These are phyloP conservation scores for Murraya paniculata DNA, from an alignment of 345 rosid species.

Conservation along the genomic window DNA sequence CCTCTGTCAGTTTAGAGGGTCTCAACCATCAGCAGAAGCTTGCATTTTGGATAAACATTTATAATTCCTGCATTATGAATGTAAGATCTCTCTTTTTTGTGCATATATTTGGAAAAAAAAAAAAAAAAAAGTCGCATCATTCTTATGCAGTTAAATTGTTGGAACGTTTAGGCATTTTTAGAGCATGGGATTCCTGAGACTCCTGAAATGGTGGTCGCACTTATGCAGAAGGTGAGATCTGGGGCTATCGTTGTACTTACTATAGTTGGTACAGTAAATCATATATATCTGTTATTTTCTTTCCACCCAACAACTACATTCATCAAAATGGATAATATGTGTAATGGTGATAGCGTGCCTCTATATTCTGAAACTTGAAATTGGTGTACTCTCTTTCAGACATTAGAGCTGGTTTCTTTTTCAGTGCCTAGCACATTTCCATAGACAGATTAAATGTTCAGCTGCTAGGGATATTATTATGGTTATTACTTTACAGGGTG, in stretches of 20 bases:
- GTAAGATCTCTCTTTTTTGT: conserved; percentile 37
- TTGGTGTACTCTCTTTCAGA: not conserved
- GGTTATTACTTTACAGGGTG: not conserved
- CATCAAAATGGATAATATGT: not conserved
- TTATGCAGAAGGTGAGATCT: conserved; percentile 77
- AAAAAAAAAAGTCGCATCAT: not conserved
- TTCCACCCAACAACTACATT: not conserved
- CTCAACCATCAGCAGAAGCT: conserved; percentile 91
- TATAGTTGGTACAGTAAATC: not conserved
- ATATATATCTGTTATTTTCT: not conserved
- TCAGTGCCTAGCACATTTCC: not conserved
- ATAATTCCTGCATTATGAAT: conserved; percentile 83
- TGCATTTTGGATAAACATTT: conserved; percentile 94
- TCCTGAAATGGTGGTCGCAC: conserved; percentile 76
- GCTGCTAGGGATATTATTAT: not conserved
- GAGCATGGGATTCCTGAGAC: conserved; percentile 75
- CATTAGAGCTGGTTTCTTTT: not conserved
- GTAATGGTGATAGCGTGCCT: not conserved
- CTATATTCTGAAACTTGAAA: not conserved
- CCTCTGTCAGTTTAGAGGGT: conserved; percentile 56
- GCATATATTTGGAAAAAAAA: not conserved
- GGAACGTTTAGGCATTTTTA: conserved; percentile 56
- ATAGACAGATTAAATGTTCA: not conserved
- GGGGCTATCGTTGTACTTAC: not conserved
- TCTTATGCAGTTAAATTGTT: conserved; percentile 3